Conservation (phyloP, 331 rosid species). For the Cydonia oblonga region DNA sequence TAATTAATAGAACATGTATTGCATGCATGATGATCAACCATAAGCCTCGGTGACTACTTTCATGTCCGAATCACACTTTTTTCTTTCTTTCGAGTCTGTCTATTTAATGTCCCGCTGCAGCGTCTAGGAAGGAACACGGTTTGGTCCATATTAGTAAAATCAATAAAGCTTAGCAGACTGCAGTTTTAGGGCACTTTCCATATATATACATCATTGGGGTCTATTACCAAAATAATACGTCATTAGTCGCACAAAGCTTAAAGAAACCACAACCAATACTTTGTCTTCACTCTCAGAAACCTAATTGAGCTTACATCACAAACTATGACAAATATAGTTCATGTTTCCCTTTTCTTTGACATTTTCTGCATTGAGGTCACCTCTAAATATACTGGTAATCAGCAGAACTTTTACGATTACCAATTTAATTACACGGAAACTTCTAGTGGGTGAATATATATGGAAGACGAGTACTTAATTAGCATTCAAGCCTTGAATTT, state of each 20-base stretch:
- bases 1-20: neutral
- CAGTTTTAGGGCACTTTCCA: neutral
- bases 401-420: neutral
- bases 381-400: neutral
- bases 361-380: neutral
- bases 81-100: neutral
- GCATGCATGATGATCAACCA: neutral
- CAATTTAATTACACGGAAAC: neutral
- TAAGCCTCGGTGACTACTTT: neutral
- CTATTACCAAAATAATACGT: neutral
- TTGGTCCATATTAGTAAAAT: neutral
- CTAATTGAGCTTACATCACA: neutral
- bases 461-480: neutral
- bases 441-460: neutral
- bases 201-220: neutral
- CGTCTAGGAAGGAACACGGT: neutral
- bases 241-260: neutral
- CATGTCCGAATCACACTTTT: neutral
- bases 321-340: neutral
- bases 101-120: neutral
- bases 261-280: constrained; percentile 1
- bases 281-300: neutral
- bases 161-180: neutral
- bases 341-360: neutral
- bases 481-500: neutral